A percentile compares a stretch with the other conserved stretches of the same genome.
Evolutionary conservation across 345 rosid genomes (phyloP).

Genomic region (Microthlaspi erraticum): DNA sequence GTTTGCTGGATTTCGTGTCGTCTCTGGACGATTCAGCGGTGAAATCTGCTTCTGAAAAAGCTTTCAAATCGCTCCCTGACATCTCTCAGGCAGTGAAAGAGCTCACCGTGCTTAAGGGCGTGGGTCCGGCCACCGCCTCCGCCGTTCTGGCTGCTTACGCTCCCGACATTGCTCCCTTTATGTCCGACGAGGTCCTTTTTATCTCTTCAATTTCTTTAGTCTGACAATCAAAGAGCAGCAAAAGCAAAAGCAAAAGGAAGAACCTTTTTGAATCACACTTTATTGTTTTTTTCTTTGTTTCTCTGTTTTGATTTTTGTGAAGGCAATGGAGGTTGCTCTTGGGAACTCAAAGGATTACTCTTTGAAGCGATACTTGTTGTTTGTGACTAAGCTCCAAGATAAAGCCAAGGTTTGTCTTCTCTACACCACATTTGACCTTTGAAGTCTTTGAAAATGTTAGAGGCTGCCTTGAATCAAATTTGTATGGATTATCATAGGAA

Average conservation of each 20-base stretch:
- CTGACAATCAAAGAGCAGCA: not conserved
- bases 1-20: constrained; percentile 70
- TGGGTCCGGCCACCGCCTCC: constrained; percentile 91
- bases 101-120: constrained; percentile 85
- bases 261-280: too few species aligned
- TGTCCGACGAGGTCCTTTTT: constrained; percentile 81
- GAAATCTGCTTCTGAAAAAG: constrained; percentile 73
- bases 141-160: constrained; percentile 90
- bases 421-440: constrained; percentile 9
- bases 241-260: not conserved
- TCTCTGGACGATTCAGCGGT: constrained; percentile 69
- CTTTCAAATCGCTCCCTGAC: constrained; percentile 78
- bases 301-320: not conserved
- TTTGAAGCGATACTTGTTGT: constrained; percentile 67
- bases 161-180: constrained; percentile 76
- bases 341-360: constrained; percentile 80
- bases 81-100: constrained; percentile 67
- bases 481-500: constrained; percentile 59
- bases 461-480: too few species aligned
- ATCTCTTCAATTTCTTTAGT: not conserved
- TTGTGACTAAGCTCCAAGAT: constrained; percentile 56
- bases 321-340: constrained; percentile 83
- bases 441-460: constrained; percentile 6
- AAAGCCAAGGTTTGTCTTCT: constrained; percentile 64
- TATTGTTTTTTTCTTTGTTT: not conserved